These are phyloP conservation scores for Hydrangea macrophylla DNA, from an alignment of 148 eudicot species.

Conservation along the genomic window DNA sequence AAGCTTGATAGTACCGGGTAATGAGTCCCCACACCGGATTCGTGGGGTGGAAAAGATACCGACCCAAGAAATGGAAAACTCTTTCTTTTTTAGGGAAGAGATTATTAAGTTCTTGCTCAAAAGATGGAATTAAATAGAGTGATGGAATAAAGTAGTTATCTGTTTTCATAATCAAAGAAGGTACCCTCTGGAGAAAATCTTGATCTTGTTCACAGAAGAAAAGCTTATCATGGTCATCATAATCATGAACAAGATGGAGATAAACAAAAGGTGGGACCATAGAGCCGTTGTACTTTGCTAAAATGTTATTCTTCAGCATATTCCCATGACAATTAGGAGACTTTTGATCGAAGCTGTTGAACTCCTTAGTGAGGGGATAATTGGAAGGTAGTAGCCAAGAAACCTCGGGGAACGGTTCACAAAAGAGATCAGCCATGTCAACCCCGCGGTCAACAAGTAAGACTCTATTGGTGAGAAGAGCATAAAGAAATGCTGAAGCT, in stretches of 20 bases:
- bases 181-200: slow-evolving; percentile 42
- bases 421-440: slow-evolving; percentile 77
- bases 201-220: slow-evolving; percentile 93
- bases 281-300: slow-evolving; percentile 23
- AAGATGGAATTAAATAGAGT: slow-evolving; percentile 74
- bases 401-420: slow-evolving; percentile 84
- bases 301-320: slow-evolving; percentile 47
- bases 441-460: slow-evolving; percentile 79
- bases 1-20: slow-evolving; percentile 70
- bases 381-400: slow-evolving; percentile 89
- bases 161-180: slow-evolving; percentile 81
- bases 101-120: slow-evolving; percentile 57
- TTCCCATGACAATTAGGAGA: slow-evolving; percentile 48
- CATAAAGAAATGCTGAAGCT: slow-evolving; percentile 80
- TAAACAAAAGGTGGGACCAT: slow-evolving; percentile 44
- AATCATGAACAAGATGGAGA: slow-evolving; percentile 82
- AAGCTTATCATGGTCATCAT: slow-evolving; percentile 78
- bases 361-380: slow-evolving; percentile 60
- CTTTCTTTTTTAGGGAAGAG: slow-evolving; percentile 78
- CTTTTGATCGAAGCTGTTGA: slow-evolving; percentile 45
- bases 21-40: slow-evolving; percentile 93
- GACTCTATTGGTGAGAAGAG: slow-evolving; percentile 78
- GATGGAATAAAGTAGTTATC: slow-evolving; percentile 88
- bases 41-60: slow-evolving; percentile 91
- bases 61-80: slow-evolving; percentile 80